Base-by-base conservation (phyloP, 192 early-diverging fungal genomes). In the Coemansia sp. region DNA sequence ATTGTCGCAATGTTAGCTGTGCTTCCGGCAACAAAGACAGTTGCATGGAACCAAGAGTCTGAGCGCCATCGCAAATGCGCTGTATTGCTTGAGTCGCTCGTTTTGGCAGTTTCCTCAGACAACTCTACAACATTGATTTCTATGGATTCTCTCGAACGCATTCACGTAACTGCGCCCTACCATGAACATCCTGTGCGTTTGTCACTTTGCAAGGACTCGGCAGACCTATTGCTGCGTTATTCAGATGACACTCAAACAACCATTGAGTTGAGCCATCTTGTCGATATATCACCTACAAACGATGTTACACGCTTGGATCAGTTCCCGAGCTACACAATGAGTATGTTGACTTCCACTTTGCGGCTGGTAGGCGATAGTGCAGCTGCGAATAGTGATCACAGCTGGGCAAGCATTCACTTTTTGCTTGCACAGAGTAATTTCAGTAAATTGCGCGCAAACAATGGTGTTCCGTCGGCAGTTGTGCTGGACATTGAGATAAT, bases 61-160 rank as follows among this genome's bases (percentile, higher is more conserved):
- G 55, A 19, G 24, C 41, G 59, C 8, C 54, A 75, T 13, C 37
- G 33, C 12, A 30, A 17, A 8, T 14, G 67, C 37, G 25, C 30
- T 18, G 46, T 14, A 22, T 15, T 64, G 24, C 61, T 67, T 12
- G 47, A 56, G 10, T 58, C 75, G 17, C 55, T 71, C 23, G 58
- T 78, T n/a, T 42, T 78, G 17, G 75, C 54, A 1, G 48, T 71
- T 3, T 60, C 44, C 7, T 61, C 64, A 3, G 75, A 71, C 51
- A 71, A 68, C 57, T 71, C 75, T 48, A 64, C 65, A 3, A 45
- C 58, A 12, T 38, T 78, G 42, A 23, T 71, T 1, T 68, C 65
- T 14, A 67, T 65, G 61, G 43, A 44, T 30, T 45, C 59, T 34
- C 51, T 71, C 9, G 75, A 65, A 27, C 58, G 75, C 11, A 30